Evolutionary conservation across 768 basidiomycete species (phyloP).

Genomic region (Amanita pallidorosea): DNA sequence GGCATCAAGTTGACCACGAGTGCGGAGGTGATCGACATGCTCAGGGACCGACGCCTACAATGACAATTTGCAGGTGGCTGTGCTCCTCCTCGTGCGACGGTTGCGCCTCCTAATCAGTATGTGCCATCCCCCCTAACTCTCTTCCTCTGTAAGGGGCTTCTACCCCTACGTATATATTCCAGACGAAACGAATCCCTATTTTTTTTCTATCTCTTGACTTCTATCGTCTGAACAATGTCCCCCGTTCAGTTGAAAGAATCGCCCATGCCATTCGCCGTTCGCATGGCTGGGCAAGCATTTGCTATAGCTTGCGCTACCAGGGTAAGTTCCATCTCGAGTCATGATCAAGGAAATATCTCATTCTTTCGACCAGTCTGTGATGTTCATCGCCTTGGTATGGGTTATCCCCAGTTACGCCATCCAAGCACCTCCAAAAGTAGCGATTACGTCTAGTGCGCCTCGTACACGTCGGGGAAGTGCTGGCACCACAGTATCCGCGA

Average conservation of each 20-base stretch:
- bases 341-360: background rate
- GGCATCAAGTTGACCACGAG: constrained; percentile 17
- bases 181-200: background rate
- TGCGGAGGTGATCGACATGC: constrained; percentile 12
- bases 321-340: background rate
- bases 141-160: background rate
- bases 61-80: background rate
- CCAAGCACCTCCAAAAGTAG: background rate
- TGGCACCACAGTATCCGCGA: background rate
- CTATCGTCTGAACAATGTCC: background rate
- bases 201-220: background rate
- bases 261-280: background rate
- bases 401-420: background rate
- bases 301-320: background rate
- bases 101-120: background rate
- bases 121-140: background rate
- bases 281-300: background rate
- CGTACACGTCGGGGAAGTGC: background rate
- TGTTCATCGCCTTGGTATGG: constrained; percentile 3
- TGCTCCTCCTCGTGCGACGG: background rate
- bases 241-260: background rate
- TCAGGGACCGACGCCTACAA: background rate
- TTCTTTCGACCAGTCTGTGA: background rate
- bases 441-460: background rate
- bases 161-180: background rate